Base-by-base conservation (phyloP, 2,329 filamentous ascomycete genomes). In the Cladosporium colombiae region DNA sequence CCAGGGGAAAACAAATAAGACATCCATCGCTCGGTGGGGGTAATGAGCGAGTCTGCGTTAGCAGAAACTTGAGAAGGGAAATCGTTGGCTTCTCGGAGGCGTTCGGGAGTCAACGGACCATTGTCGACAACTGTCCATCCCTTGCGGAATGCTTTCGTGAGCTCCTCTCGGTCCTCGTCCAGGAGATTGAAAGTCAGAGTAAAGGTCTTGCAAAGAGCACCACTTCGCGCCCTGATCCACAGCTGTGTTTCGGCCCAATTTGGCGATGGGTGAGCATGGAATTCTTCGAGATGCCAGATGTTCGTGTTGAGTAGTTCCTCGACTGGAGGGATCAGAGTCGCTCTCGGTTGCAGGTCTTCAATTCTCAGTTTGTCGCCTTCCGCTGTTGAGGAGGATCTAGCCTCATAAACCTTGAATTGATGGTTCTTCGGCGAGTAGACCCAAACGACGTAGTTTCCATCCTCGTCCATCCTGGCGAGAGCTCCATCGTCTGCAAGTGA, bases 371-470 rank as follows among this genome's bases (percentile, higher is more conserved):
- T 50, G 16, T 65, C 64, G n/a, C 68, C 70, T 13, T 72, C 68
- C 4, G 68, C 53, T 16, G 53, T 62, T 31, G 40, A 62, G 2
- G 29, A 63, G 11, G 67, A 27, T 5, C 46, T 46, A 7, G 92
- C 80, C 71, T 96, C 92, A 92, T 93, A 99, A 75, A 99, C 93
- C 77, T 97, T 98, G 84, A 99, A 98, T 75, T 94, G 90, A 40
- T 95, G 86, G 33, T 93, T 91, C 69, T 95, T 88, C 0, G 95
- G 94, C 13, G 93, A 97, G 77, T 93, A 97, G 10, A 92, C 94
- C 44, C 92, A 88, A 62, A 94, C 86, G 66, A 85, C 85, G 74
- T 88, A 89, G n/a, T 52, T 60, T 7, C 64, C 69, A 29, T 65
- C 65, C 14, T 68, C 64, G 27, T 69, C 55, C 33, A 65, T 67